Conservation (phyloP, 2,329 filamentous ascomycete genomes). For the Cadophora sp. region DNA sequence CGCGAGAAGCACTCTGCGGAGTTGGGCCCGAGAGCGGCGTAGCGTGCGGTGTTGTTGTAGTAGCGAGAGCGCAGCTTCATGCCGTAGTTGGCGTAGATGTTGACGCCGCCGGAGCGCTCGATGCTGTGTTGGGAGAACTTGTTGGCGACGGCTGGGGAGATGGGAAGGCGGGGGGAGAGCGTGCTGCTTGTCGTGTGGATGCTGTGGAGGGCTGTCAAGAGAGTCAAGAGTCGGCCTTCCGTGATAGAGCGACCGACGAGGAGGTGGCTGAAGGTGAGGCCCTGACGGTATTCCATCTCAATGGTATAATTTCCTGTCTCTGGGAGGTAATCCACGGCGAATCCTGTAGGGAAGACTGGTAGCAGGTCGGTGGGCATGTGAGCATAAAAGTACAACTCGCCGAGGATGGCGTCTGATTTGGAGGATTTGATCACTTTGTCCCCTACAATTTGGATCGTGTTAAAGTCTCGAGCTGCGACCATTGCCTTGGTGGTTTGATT, state of each 20-base stretch:
- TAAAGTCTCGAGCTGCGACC: constrained; percentile 19
- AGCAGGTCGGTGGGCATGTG: constrained; percentile 40
- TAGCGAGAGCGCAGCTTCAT: constrained; percentile 17
- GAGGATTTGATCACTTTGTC: constrained; percentile 43
- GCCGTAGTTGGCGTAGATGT: constrained; percentile 21
- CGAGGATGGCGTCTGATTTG: constrained; percentile 43
- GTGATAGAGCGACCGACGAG: constrained; percentile 29
- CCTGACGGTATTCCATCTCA: constrained; percentile 20
- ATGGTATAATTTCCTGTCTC: constrained; percentile 15
- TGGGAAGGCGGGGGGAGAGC: constrained; percentile 33
- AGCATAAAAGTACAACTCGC: constrained; percentile 45
- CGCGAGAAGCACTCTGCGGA: constrained; percentile 10
- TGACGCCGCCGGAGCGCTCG: background rate
- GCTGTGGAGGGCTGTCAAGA: constrained; percentile 39
- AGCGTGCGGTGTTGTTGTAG: constrained; percentile 1
- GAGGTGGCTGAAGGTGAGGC: constrained; percentile 16
- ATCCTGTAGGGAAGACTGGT: constrained; percentile 19
- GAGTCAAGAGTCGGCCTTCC: constrained; percentile 38
- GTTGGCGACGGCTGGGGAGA: constrained; percentile 32
- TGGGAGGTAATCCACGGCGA: constrained; percentile 6
- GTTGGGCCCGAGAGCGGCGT: background rate
- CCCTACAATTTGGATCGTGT: constrained; percentile 21
- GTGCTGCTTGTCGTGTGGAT: constrained; percentile 36
- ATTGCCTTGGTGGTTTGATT: constrained; percentile 2
- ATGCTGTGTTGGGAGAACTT: constrained; percentile 18